Evolutionary conservation across 768 basidiomycete genomes (phyloP).

Genomic region (Lyophyllum shimeji): DNA sequence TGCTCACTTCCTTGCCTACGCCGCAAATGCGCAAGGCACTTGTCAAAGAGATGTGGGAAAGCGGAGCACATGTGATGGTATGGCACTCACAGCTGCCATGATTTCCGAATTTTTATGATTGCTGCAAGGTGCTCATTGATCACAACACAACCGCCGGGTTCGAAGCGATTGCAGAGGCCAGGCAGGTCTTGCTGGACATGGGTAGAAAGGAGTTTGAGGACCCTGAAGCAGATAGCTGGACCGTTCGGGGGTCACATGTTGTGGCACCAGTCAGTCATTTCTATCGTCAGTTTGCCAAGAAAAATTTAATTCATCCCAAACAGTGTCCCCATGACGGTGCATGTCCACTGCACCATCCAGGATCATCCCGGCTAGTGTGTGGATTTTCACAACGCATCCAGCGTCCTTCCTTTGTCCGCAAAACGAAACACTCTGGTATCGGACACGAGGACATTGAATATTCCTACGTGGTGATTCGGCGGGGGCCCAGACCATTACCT

Average conservation of each 20-base stretch:
- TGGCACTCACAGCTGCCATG: slow-evolving; percentile 15
- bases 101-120: slow-evolving; percentile 3
- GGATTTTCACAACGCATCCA: slow-evolving; percentile 88
- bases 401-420: slow-evolving; percentile 80
- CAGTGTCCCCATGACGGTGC: slow-evolving; percentile 90
- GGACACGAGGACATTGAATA: slow-evolving; percentile 89
- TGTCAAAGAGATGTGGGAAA: slow-evolving; percentile 88
- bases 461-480: slow-evolving; percentile 86
- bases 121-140: slow-evolving; percentile 77
- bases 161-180: slow-evolving; percentile 71
- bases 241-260: slow-evolving; percentile 69
- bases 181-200: slow-evolving; percentile 67
- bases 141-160: slow-evolving; percentile 78
- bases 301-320: slow-evolving; percentile 7
- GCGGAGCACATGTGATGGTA: slow-evolving; percentile 84
- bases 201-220: slow-evolving; percentile 61
- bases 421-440: slow-evolving; percentile 80
- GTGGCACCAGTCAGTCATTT: slow-evolving; percentile 72
- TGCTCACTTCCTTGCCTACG: slow-evolving; percentile 71
- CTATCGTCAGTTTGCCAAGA: slow-evolving; percentile 6
- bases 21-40: slow-evolving; percentile 60
- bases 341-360: slow-evolving; percentile 75
- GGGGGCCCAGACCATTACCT: slow-evolving; percentile 65
- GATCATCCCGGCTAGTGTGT: slow-evolving; percentile 58
- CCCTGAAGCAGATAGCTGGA: slow-evolving; percentile 31